These are phyloP conservation scores for Didymella pomorum DNA, from an alignment of 2,329 filamentous ascomycete species.

Conservation along the genomic window DNA sequence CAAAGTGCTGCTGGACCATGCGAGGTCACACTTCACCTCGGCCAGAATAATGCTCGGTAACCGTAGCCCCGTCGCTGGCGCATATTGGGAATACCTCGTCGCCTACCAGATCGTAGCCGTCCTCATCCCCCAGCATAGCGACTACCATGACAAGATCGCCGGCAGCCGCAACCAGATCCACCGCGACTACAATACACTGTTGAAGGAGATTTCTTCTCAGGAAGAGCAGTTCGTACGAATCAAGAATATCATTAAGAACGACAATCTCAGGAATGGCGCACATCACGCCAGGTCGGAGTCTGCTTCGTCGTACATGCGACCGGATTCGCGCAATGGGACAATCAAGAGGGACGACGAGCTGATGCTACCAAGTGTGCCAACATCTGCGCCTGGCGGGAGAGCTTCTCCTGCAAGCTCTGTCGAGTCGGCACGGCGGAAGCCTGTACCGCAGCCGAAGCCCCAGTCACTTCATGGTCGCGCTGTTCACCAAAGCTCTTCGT, in stretches of 20 bases:
- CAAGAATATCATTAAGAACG: conserved; percentile 60
- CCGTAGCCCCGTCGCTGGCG: conserved; percentile 69
- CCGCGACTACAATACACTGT: conserved; percentile 53
- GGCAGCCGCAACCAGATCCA: conserved; percentile 60
- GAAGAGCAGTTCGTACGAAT: conserved; percentile 57
- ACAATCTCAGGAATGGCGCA: conserved; percentile 66
- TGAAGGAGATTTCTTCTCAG: conserved; percentile 45
- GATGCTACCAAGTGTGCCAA: conserved; percentile 48
- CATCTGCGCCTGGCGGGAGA: conserved; percentile 28
- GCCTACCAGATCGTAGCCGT: conserved; percentile 82
- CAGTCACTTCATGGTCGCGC: conserved; percentile 70
- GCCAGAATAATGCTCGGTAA: conserved; percentile 62
- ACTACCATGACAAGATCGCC: conserved; percentile 70
- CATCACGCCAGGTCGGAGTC: conserved; percentile 30
- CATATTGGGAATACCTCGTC: conserved; percentile 83
- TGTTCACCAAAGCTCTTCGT: conserved; percentile 51
- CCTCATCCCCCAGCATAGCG: conserved; percentile 76
- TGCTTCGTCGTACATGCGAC: conserved; percentile 20
- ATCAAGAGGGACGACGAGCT: conserved; percentile 41
- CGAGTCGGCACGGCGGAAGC: conserved; percentile 41
- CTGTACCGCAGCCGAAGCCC: conserved; percentile 70
- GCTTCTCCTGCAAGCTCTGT: conserved; percentile 29
- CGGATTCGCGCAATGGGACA: conserved; percentile 31
- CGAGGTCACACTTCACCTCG: conserved; percentile 52
- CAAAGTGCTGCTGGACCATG: conserved; percentile 51